Percentiles rank a stretch among this genome's conserved stretches.
Evolutionary conservation across 495 filamentous ascomycete species (phyloP).

Genomic region (Chaetomium cochliodes): DNA sequence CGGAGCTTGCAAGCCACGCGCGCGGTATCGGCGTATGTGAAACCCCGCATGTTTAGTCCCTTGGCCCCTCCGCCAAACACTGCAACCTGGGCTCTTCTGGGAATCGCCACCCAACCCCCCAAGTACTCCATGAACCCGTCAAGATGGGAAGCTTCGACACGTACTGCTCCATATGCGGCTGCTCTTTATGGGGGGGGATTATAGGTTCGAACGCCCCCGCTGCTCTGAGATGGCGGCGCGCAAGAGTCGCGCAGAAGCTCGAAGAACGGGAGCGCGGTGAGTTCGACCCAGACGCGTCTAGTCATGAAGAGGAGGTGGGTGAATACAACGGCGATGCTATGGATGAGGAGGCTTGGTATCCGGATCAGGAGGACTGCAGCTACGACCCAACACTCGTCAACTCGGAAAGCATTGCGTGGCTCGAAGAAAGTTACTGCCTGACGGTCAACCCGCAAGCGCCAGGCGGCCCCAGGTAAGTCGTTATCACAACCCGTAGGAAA

Average conservation of each 20-base stretch:
- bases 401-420: neutral
- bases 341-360: neutral
- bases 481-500: neutral
- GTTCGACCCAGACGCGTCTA: neutral
- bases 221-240: neutral
- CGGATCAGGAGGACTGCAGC: neutral
- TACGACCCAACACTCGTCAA: conserved; percentile 8
- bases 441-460: neutral
- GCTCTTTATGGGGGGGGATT: neutral
- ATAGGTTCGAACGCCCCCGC: neutral
- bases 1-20: too few relatives aligned
- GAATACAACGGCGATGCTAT: too few relatives aligned
- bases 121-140: too few relatives aligned
- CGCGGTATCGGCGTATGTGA: too few relatives aligned
- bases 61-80: too few relatives aligned
- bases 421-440: neutral
- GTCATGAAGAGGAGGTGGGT: neutral
- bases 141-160: neutral
- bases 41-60: too few relatives aligned
- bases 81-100: too few relatives aligned
- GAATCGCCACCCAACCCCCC: too few relatives aligned
- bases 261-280: neutral
- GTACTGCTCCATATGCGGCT: conserved; percentile 6
- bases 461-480: neutral
- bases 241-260: neutral